Percentiles rank a stretch among this genome's conserved stretches.
Conservation (phyloP, 352 stramenopile species). For the Globisporangium yorkense region DNA sequence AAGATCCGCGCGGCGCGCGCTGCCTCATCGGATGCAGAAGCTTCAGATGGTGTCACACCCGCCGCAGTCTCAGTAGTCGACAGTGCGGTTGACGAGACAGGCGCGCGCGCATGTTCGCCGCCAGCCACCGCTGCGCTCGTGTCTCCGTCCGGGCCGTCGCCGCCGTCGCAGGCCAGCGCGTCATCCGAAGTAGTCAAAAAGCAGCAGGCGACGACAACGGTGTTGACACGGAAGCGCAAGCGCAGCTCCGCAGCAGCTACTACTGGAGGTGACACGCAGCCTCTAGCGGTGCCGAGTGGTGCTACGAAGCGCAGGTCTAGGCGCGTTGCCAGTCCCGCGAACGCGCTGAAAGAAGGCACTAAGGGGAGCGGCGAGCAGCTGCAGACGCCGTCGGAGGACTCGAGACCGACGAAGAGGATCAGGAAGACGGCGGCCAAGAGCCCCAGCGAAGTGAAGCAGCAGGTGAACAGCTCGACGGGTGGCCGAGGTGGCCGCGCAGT, state of each 20-base stretch:
- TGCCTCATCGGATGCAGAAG: background rate
- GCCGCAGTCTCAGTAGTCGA: background rate
- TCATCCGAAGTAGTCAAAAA: too few relatives aligned
- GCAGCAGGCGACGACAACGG: background rate
- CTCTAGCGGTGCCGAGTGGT: too few relatives aligned
- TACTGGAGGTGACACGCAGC: too few relatives aligned
- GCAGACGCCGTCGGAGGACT: constrained; percentile 36
- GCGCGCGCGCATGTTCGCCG: background rate
- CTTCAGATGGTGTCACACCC: background rate
- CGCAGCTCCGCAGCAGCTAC: background rate
- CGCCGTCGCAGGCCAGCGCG: background rate
- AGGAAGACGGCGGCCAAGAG: background rate
- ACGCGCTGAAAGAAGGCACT: constrained; percentile 15
- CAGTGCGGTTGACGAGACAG: constrained; percentile 2
- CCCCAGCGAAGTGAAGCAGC: background rate
- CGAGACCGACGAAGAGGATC: constrained; percentile 27
- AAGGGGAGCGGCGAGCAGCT: constrained; percentile 20
- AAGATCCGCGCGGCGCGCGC: constrained; percentile 24
- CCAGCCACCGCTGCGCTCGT: background rate
- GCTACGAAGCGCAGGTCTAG: constrained; percentile 17
- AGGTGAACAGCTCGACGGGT: background rate
- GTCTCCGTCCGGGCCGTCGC: constrained; percentile 11
- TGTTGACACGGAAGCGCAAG: background rate
- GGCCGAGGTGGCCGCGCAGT: background rate
- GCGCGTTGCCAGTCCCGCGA: constrained; percentile 25